Conservation (phyloP, 352 stramenopile species). For the Globisporangium okanoganense region DNA sequence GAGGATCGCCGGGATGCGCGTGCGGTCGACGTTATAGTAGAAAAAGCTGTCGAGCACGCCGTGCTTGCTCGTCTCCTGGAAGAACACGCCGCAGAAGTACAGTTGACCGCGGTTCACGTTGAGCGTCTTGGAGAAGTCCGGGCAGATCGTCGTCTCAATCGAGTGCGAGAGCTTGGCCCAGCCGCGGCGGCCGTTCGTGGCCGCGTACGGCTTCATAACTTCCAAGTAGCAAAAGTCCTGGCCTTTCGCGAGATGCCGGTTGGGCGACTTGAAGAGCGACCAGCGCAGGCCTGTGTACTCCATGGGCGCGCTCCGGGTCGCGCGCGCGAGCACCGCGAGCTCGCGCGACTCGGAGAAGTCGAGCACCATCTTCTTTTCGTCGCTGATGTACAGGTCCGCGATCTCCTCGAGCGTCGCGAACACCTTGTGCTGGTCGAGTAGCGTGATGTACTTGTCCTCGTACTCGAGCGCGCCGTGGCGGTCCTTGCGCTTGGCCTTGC, state of each 20-base stretch:
- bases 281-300: slow-evolving; percentile 64
- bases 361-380: slow-evolving; percentile 64
- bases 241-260: slow-evolving; percentile 42
- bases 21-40: slow-evolving; percentile 54
- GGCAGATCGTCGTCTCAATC: slow-evolving; percentile 58
- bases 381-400: slow-evolving; percentile 58
- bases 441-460: slow-evolving; percentile 40
- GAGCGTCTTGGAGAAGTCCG: slow-evolving; percentile 34
- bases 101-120: slow-evolving; percentile 50
- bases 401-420: slow-evolving; percentile 65
- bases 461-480: slow-evolving; percentile 19
- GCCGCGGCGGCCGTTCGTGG: slow-evolving; percentile 45
- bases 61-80: slow-evolving; percentile 49
- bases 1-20: slow-evolving; percentile 39
- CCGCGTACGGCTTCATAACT: slow-evolving; percentile 62
- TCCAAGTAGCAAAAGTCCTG: slow-evolving; percentile 80
- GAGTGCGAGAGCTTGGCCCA: slow-evolving; percentile 74
- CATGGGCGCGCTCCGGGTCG: slow-evolving; percentile 29
- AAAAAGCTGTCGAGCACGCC: slow-evolving; percentile 53
- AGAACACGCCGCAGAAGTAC: slow-evolving; percentile 64
- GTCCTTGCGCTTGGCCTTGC: not conserved
- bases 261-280: slow-evolving; percentile 63
- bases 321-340: slow-evolving; percentile 41
- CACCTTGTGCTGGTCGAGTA: slow-evolving; percentile 51
- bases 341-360: slow-evolving; percentile 70